Evolutionary conservation across 2,329 filamentous ascomycete species (phyloP).

Genomic region (Pestalotiopsis fici): DNA sequence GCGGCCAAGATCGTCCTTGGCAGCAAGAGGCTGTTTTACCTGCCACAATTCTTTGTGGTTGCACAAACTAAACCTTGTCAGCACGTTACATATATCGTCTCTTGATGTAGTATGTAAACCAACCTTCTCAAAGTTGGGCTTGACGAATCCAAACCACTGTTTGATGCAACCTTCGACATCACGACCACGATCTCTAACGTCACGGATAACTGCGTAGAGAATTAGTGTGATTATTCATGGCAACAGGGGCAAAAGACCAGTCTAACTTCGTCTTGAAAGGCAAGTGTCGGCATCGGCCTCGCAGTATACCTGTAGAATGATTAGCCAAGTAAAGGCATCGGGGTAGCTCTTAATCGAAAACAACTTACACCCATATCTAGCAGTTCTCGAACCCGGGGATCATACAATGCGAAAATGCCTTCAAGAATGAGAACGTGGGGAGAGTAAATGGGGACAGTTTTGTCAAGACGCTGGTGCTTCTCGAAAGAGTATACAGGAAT

Average conservation of each 20-base stretch:
- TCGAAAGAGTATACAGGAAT: constrained; percentile 95
- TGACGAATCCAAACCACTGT: constrained; percentile 96
- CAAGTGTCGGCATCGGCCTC: constrained; percentile 96
- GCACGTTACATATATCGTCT: background rate
- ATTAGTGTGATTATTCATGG: constrained; percentile 13
- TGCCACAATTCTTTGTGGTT: constrained; percentile 86
- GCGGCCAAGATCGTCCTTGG: background rate
- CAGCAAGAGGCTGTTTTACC: constrained; percentile 44
- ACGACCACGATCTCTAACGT: constrained; percentile 84
- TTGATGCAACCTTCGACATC: constrained; percentile 96
- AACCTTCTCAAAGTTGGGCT: constrained; percentile 89
- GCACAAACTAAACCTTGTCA: constrained; percentile 64
- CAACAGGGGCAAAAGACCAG: constrained; percentile 14
- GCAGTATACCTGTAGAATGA: constrained; percentile 74
- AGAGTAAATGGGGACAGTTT: constrained; percentile 90
- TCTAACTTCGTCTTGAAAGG: constrained; percentile 80
- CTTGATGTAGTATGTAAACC: constrained; percentile 1
- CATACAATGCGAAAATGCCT: constrained; percentile 93
- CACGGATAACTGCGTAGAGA: constrained; percentile 67
- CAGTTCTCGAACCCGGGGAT: constrained; percentile 80
- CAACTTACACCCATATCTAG: constrained; percentile 79
- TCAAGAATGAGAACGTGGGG: constrained; percentile 94
- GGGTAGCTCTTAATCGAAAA: no score
- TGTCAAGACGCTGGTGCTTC: constrained; percentile 77
- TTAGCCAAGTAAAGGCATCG: constrained; percentile 16